Percentiles rank a stretch among this genome's conserved stretches.
Evolutionary conservation across 140 eudicot genomes (phyloP).

Genomic region (Ambrosia hybrid): DNA sequence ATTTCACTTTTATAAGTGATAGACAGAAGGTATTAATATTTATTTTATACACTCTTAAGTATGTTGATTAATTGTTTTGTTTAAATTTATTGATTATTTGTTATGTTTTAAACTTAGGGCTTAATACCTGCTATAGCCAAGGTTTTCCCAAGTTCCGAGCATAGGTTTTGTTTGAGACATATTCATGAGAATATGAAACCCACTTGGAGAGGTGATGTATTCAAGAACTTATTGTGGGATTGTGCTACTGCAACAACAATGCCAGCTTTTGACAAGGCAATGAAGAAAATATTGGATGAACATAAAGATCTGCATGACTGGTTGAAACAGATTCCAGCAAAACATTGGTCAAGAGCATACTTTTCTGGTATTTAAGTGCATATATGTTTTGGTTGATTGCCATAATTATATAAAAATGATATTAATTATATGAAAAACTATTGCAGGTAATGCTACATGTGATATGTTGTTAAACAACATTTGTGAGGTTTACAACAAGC

Average conservation of each 20-base stretch:
- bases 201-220: background rate
- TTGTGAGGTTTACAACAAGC: too few relatives aligned
- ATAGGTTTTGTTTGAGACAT: background rate
- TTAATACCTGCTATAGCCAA: background rate
- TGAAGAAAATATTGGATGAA: background rate
- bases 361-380: background rate
- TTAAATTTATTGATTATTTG: background rate
- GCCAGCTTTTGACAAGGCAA: background rate
- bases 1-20: slow-evolving; percentile 7
- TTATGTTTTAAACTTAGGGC: background rate
- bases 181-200: slow-evolving; percentile 4
- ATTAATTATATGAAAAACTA: too few relatives aligned
- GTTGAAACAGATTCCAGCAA: background rate
- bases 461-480: too few relatives aligned
- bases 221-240: background rate
- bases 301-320: background rate
- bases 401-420: too few relatives aligned
- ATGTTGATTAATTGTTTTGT: background rate
- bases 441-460: too few relatives aligned
- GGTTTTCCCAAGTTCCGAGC: slow-evolving; percentile 1
- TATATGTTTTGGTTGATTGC: too few relatives aligned
- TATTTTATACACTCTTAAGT: background rate
- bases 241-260: background rate
- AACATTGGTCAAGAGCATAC: background rate
- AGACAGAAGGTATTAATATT: background rate